Conservation (phyloP, 1,139 yeast genomes). For the Pichia sp. region DNA sequence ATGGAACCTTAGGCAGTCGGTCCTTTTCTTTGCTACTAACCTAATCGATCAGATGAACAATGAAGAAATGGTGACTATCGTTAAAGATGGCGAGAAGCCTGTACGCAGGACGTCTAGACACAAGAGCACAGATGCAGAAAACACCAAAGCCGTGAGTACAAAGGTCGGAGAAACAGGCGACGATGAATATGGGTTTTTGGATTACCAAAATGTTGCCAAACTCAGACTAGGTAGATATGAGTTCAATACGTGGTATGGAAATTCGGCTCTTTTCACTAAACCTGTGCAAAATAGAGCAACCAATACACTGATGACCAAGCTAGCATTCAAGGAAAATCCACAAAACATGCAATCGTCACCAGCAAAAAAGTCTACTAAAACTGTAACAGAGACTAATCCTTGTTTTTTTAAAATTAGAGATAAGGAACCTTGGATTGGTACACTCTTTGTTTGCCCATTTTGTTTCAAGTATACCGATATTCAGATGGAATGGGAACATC, state of each 20-base stretch:
- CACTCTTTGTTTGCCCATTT: conserved; percentile 65
- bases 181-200: conserved; percentile 55
- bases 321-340: conserved; percentile 12
- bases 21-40: not conserved
- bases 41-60: not conserved
- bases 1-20: not conserved
- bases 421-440: conserved; percentile 48
- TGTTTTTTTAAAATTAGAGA: not conserved
- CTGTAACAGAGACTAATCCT: no score
- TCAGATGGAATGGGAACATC: conserved; percentile 21
- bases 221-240: conserved; percentile 63
- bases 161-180: conserved; percentile 4
- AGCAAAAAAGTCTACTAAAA: not conserved
- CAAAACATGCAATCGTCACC: conserved; percentile 14
- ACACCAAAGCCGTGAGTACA: not conserved
- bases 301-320: not conserved
- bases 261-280: conserved; percentile 59
- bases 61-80: not conserved
- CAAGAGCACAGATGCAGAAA: not conserved
- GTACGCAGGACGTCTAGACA: conserved; percentile 7
- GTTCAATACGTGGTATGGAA: conserved; percentile 83
- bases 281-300: conserved; percentile 5
- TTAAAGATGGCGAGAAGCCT: not conserved
- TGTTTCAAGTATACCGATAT: conserved; percentile 76
- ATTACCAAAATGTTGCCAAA: conserved; percentile 55